A percentile compares a stretch with the other conserved stretches of the same genome.
phyloP scores from a whole-genome alignment of 176 grass and related monocot species.

The Areca catechu region DNA sequence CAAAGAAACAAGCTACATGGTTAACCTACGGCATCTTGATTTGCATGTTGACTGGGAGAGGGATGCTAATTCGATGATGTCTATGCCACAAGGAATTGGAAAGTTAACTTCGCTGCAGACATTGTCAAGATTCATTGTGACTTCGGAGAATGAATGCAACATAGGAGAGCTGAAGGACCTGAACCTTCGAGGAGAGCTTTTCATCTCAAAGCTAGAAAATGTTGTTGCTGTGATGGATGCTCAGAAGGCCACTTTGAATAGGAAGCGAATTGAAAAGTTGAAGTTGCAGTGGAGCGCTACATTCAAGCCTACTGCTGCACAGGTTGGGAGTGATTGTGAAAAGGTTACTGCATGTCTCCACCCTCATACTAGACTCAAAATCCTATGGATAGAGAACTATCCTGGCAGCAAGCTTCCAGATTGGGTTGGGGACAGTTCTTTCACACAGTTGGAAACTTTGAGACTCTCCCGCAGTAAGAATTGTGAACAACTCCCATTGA shows the following conservation, averaged over 20 bases:
- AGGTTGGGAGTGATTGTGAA: not conserved
- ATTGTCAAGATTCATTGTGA: constrained; percentile 23
- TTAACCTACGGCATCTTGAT: constrained; percentile 20
- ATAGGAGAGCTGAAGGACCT: constrained; percentile 13
- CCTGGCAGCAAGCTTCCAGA: constrained; percentile 13
- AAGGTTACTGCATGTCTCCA: constrained; percentile 14
- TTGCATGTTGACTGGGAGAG: constrained; percentile 27
- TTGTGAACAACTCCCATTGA: constrained; percentile 3
- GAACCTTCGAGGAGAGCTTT: constrained; percentile 18
- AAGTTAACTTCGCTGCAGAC: constrained; percentile 24
- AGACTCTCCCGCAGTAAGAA: constrained; percentile 16
- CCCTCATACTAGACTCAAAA: constrained; percentile 13
- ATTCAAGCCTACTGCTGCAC: not conserved
- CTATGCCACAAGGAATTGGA: constrained; percentile 22
- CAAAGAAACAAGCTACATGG: constrained; percentile 3
- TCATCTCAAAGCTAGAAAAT: constrained; percentile 34
- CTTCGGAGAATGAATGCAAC: not conserved
- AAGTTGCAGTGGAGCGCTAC: constrained; percentile 13
- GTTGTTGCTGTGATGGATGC: constrained; percentile 8
- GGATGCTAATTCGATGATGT: not conserved
- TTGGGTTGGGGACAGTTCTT: constrained; percentile 20
- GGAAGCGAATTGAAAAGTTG: not conserved
- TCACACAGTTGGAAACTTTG: constrained; percentile 20
- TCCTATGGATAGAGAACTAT: constrained; percentile 28
- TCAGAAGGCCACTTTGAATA: not conserved